phyloP scores from a whole-genome alignment of 1,284 basidiomycete species.

The Abortiporus biennis region DNA sequence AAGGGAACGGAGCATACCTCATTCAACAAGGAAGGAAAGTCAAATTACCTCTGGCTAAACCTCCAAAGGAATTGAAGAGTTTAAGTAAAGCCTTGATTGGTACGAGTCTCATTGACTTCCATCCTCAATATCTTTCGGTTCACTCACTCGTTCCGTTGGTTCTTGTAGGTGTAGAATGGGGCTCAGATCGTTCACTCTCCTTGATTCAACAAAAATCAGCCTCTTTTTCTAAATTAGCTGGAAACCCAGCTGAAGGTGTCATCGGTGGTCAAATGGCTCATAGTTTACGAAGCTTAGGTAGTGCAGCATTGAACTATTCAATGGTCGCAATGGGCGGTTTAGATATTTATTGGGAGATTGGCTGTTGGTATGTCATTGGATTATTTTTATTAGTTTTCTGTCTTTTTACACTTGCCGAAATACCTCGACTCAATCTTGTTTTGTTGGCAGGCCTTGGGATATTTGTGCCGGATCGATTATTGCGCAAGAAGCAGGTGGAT shows the following conservation, averaged over 20 bases:
- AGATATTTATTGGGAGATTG: conserved; percentile 90
- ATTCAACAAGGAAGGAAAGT: conserved; percentile 40
- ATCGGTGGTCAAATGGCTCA: conserved; percentile 83
- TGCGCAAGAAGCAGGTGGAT: conserved; percentile 83
- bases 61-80: conserved; percentile 63
- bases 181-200: conserved; percentile 66
- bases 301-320: conserved; percentile 80
- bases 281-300: conserved; percentile 78
- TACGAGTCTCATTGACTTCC: conserved; percentile 17
- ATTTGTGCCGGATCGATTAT: conserved; percentile 92
- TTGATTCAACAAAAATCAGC: conserved; percentile 62
- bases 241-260: conserved; percentile 59
- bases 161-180: conserved; percentile 82
- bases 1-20: conserved; percentile 79
- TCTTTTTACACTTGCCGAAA: conserved; percentile 8
- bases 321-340: conserved; percentile 81
- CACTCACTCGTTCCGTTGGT: background rate
- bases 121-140: background rate
- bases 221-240: conserved; percentile 76
- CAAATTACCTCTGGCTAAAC: conserved; percentile 60
- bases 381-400: background rate
- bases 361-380: conserved; percentile 56
- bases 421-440: background rate
- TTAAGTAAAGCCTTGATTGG: conserved; percentile 80
- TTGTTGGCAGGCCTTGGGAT: conserved; percentile 73